phyloP scores from a whole-genome alignment of 1,139 yeast genomes.

The Saccharomyces hybrid region DNA sequence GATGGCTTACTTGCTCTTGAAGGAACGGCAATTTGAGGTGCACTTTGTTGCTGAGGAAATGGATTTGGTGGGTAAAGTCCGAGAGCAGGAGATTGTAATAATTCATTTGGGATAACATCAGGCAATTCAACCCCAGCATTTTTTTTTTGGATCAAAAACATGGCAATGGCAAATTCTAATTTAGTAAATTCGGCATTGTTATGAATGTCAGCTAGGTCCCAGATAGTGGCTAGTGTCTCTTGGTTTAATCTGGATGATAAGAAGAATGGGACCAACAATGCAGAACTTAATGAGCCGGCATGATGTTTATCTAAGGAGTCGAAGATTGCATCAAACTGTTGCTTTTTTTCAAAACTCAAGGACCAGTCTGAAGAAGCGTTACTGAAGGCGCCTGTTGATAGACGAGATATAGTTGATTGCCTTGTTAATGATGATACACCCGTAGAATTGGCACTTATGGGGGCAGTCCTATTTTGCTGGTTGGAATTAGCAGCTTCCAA shows the following conservation, averaged over 20 bases:
- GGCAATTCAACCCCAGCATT: constrained; percentile 75
- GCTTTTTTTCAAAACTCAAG: constrained; percentile 59
- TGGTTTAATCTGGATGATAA: constrained; percentile 82
- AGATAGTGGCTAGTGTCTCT: constrained; percentile 76
- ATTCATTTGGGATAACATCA: constrained; percentile 50
- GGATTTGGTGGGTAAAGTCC: constrained; percentile 21
- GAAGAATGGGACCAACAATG: constrained; percentile 80
- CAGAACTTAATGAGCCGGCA: constrained; percentile 59
- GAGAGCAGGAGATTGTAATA: constrained; percentile 36
- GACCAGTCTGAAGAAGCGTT: constrained; percentile 64
- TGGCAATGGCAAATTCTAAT: constrained; percentile 84
- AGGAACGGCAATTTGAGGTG: constrained; percentile 24
- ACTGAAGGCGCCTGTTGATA: constrained; percentile 38
- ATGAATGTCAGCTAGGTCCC: constrained; percentile 92
- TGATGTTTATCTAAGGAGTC: constrained; percentile 62
- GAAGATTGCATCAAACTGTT: constrained; percentile 73
- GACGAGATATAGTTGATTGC: constrained; percentile 25
- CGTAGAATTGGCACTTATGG: constrained; percentile 30
- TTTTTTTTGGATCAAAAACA: constrained; percentile 82
- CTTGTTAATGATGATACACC: constrained; percentile 27
- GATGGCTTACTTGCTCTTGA: constrained; percentile 33
- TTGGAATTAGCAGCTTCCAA: constrained; percentile 45
- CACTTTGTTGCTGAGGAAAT: constrained; percentile 22
- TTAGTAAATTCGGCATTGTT: constrained; percentile 77
- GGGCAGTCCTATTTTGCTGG: constrained; percentile 44